phyloP scores from a whole-genome alignment of 2,329 filamentous ascomycete species.

The Beauveria brongniartii region DNA sequence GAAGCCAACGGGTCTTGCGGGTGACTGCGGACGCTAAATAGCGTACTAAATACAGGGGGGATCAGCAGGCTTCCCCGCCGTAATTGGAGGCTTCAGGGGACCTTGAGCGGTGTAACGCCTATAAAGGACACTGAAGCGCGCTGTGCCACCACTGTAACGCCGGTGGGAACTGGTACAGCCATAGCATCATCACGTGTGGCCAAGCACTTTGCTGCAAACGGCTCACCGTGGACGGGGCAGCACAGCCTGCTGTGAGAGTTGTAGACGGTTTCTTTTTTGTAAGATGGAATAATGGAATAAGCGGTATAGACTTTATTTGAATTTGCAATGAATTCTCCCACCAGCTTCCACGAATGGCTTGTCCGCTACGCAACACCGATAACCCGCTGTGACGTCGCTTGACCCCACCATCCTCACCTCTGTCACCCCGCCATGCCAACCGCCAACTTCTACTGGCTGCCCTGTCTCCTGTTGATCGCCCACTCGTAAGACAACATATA shows the following conservation, averaged over 20 bases:
- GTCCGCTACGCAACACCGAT: neutral
- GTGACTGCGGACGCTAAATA: neutral
- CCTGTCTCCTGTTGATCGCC: neutral
- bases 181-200: no score
- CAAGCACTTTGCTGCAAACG: no score
- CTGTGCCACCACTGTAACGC: neutral
- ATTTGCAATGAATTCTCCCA: no score
- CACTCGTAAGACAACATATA: neutral
- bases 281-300: no score
- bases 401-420: neutral
- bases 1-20: neutral
- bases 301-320: no score
- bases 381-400: constrained; percentile 4
- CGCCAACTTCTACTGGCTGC: neutral
- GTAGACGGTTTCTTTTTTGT: no score
- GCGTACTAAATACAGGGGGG: neutral
- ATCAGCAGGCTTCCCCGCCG: neutral
- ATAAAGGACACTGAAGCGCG: neutral
- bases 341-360: no score
- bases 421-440: neutral
- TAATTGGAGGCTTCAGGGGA: neutral
- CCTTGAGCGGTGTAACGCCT: neutral
- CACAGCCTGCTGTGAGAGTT: no score
- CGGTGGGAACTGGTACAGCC: no score
- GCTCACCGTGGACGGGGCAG: no score